phyloP scores from a whole-genome alignment of 495 filamentous ascomycete species.

The Lophium mytilinum region DNA sequence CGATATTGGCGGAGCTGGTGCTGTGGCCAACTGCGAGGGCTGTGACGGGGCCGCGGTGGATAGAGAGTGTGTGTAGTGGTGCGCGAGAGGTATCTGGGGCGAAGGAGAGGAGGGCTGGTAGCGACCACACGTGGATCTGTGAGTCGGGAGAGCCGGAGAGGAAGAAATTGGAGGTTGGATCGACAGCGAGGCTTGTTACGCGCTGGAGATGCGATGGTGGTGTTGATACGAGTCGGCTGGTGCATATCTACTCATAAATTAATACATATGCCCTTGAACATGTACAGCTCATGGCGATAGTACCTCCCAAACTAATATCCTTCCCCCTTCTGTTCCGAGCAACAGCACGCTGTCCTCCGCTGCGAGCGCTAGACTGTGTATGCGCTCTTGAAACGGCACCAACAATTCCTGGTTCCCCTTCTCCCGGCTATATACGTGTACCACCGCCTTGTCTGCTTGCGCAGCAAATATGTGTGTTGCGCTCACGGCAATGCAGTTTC shows the following conservation, averaged over 20 bases:
- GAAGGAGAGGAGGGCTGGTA: constrained; percentile 64
- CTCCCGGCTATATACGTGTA: constrained; percentile 81
- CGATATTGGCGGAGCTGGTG: constrained; percentile 60
- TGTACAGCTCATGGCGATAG: constrained; percentile 18
- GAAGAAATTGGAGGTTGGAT: constrained; percentile 66
- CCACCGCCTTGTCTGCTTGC: constrained; percentile 79
- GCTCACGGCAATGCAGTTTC: constrained; percentile 73
- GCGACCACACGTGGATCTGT: constrained; percentile 82
- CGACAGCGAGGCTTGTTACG: constrained; percentile 65
- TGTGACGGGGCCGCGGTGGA: constrained; percentile 73
- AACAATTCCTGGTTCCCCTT: constrained; percentile 80
- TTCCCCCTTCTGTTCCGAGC: constrained; percentile 78
- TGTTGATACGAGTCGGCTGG: constrained; percentile 82
- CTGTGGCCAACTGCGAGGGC: constrained; percentile 60
- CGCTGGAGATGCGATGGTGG: constrained; percentile 78
- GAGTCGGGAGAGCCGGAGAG: constrained; percentile 85
- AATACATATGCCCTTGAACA: not conserved
- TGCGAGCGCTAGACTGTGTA: constrained; percentile 61
- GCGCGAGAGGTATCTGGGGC: constrained; percentile 34
- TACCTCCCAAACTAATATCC: constrained; percentile 91
- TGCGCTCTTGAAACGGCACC: constrained; percentile 77
- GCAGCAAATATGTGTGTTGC: constrained; percentile 82
- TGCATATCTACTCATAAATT: constrained; percentile 52
- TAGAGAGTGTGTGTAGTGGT: constrained; percentile 61
- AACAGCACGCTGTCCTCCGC: constrained; percentile 56